Base-by-base conservation (phyloP, 306 rosid genomes). In the Pterocarpus santalinus region DNA sequence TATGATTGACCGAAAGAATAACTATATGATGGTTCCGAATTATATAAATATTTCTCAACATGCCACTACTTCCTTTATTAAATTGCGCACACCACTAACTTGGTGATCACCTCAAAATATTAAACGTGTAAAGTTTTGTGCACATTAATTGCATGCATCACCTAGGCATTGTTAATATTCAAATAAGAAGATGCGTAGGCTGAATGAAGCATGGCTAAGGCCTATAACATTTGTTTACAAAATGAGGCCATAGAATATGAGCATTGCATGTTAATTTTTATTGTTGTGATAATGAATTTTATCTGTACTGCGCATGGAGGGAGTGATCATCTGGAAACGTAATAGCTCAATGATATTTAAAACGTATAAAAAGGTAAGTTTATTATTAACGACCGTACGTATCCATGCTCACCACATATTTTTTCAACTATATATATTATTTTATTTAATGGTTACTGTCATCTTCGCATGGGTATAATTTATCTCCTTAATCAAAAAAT, bases 61-160 rank as follows among this genome's bases (percentile, higher is more conserved):
- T 1, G 5, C 43, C 43, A 3, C 62, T 7, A 6, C 34, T 22
- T 28, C 6, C 16, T 41, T 33, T 69, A 38, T 28, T 22, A 43
- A 70, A 67, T 68, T 74, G 86, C 67, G 39, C 77, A 12, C 39
- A 49, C 83, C 85, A 85, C 80, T 78, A 53, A 78, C 47, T 71
- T 44, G 2, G 11, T 4, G 33, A 82, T 49, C 60, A 49, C 72
- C 58, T 33, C 4, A 43, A 85, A 60, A n/a, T 68, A 5, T 38
- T 57, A 55, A 82, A 73, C 69, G 72, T 69, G 83, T 78, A 69
- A 86, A 82, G 77, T 72, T 33, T 33, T 61, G 15, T n/a, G 14
- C 79, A 16, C 6, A 14, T 75, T 75, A 56, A 76, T 81, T 75
- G 64, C 80, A 85, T 57, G 79, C 75, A 72, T 15, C 55, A 67